Evolutionary conservation across 768 basidiomycete genomes (phyloP).

Genomic region (Pisolithus marmoratus): DNA sequence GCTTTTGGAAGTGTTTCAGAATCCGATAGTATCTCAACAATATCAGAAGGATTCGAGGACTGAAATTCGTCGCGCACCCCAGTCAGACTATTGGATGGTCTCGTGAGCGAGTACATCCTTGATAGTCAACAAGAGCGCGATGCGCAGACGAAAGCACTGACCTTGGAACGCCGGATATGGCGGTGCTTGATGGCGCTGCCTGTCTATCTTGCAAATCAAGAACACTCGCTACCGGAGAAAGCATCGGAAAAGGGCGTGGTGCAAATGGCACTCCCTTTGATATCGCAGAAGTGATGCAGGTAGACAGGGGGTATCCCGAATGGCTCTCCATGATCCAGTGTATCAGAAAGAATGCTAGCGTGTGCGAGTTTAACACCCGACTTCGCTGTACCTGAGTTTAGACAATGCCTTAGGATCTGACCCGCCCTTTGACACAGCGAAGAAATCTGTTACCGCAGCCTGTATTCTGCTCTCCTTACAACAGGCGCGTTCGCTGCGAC

Average conservation of each 20-base stretch:
- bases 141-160: neutral
- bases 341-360: constrained; percentile 7
- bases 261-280: neutral
- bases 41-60: neutral
- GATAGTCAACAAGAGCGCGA: no score
- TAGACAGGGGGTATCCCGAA: constrained; percentile 2
- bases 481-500: neutral
- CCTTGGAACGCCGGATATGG: neutral
- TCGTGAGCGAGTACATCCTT: no score
- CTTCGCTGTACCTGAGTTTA: neutral
- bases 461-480: neutral
- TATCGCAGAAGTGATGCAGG: neutral
- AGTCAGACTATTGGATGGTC: no score
- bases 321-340: constrained; percentile 13
- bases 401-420: neutral
- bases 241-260: constrained; percentile 24
- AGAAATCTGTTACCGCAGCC: neutral
- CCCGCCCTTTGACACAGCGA: neutral
- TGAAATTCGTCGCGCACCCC: neutral
- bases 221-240: constrained; percentile 1
- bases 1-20: neutral
- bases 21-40: neutral
- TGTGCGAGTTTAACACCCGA: constrained; percentile 12
- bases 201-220: neutral
- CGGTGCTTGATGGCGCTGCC: neutral